phyloP scores from a whole-genome alignment of 2,329 filamentous ascomycete genomes.

The Thelonectria rubi region DNA sequence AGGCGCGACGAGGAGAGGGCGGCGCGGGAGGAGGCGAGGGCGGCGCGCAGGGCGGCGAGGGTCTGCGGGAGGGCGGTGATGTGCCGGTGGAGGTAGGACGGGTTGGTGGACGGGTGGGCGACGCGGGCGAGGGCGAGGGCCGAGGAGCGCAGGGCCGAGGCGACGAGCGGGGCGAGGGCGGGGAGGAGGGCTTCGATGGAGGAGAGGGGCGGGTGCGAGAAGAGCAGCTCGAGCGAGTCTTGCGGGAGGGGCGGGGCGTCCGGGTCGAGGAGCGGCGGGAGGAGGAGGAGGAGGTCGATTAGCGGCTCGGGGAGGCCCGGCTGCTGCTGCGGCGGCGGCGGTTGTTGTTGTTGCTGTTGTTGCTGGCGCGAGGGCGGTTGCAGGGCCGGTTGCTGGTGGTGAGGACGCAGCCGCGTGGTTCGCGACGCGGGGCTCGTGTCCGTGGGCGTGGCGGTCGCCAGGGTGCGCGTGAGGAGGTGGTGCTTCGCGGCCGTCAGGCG shows the following conservation, averaged over 20 bases:
- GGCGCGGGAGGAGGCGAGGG: conserved; percentile 44
- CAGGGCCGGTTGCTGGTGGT: conserved; percentile 30
- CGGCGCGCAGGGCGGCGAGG: conserved; percentile 49
- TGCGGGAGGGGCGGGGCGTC: conserved; percentile 47
- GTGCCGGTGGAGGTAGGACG: conserved; percentile 66
- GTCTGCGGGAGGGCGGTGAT: conserved; percentile 59
- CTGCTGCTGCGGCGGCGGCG: no score
- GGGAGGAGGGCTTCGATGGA: conserved; percentile 59
- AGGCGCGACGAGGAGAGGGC: conserved; percentile 53
- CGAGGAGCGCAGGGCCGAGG: conserved; percentile 58
- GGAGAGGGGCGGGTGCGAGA: conserved; percentile 60
- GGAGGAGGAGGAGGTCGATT: conserved; percentile 63
- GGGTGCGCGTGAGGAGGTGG: conserved; percentile 60
- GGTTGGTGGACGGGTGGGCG: conserved; percentile 59
- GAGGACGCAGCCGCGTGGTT: conserved; percentile 37
- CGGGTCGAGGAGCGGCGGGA: conserved; percentile 58
- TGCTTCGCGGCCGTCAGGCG: conserved; percentile 60
- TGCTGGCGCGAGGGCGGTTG: conserved; percentile 34
- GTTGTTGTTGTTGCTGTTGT: conserved; percentile 28
- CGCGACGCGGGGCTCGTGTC: conserved; percentile 35
- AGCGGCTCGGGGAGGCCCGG: conserved; percentile 54
- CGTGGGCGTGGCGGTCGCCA: conserved; percentile 55
- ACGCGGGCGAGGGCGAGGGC: conserved; percentile 60
- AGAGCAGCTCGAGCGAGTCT: conserved; percentile 53
- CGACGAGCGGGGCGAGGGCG: conserved; percentile 57